Base-by-base conservation (phyloP, 2,329 filamentous ascomycete species). In the Cladobotryum mycophilum region DNA sequence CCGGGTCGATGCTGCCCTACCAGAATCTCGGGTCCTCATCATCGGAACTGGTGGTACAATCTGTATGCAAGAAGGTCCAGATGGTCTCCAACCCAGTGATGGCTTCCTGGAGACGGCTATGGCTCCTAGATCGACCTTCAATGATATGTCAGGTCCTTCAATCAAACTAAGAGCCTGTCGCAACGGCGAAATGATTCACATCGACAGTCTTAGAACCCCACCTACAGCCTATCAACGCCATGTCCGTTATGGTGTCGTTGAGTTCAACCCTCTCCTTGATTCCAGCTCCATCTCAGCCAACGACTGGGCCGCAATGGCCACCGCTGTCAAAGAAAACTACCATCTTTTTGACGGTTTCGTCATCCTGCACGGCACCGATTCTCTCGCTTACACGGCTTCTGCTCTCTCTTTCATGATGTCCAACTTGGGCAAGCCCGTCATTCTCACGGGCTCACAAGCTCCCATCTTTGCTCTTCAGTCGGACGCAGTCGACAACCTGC, bases 321-420 rank as follows among this genome's bases (percentile, higher is more conserved):
- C 77, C 46, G 81, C 86, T n/a, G 81, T 96, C 58, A 79, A 82
- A 59, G 82, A 86, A 56, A 96, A 96, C 68, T 96, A 96, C 67
- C 84, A 85, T 55, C 78, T 89, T 0, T 96, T 90, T 62, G 91
- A 96, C 66, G 89, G 88, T 17, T 96, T 96, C 63, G 89, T 96
- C 18, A 84, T 96, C 38, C 81, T 95, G 34, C 90, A 96, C 67
- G 90, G 90, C 54, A 96, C 90, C 6, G 90, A 96, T 69, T 95
- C 88, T 41, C 75, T 96, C 47, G 88, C 86, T 15, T 96, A 96
- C 70, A 93, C 89, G 4, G 88, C 88, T 55, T 95, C 89, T 5
- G 91, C 91, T 3, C 76, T 96, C 52, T 93, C 88, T 59, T 96
- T 96, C 72, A 95, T 96, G 88, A 81, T 96, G 65, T 81, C 87